Evolutionary conservation across 495 filamentous ascomycete species (phyloP), one percentile per base, ranked within the genome.

Genomic region (Penicillium diatomitis): DNA sequence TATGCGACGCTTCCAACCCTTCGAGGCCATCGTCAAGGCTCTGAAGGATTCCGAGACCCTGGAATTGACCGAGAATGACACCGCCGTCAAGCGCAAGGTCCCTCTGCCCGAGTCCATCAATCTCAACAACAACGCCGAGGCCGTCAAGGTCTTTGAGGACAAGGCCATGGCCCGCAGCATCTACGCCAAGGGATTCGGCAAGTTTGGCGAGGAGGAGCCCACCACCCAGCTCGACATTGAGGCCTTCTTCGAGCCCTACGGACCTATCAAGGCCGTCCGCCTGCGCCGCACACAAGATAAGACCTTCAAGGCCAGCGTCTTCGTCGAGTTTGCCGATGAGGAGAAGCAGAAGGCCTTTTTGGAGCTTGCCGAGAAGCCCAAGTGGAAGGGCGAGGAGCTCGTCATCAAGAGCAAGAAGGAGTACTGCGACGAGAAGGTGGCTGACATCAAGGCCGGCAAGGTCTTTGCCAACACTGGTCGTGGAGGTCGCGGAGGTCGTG

Each of bases 201-300:
- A 88, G n/a, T 95, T 95, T 66, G 88, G 88, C 5, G 78, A 83
- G 35, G 90, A 95, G 64, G 68, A 72, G 4, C 66, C 79, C 4
- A 83, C 75, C 48, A 91, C 88, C 28, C 94, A 97, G 67, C 84
- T 92, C 63, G 88, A 94, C 45, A 82, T 97, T 45, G 94, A 98
- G 65, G 77, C 78, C n/a, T 94, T 94, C 70, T 91, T 97, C 61
- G 78, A 82, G 35, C 78, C 81, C 35, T 87, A 81, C 65, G 94
- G 91, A 10, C 76, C 84, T 5, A 78, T 85, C 52, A 87, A 88
- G 48, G 76, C 79, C n/a, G 83, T 98, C 50, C 89, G 90, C 53
- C 83, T 97, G 41, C 89, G 92, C 49, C 89, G 94, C 48, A 70
- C 75, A n/a, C 50, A 69, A 9, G 68, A 77, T 42, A 81, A 79